Evolutionary conservation across 495 filamentous ascomycete genomes (phyloP), one percentile per base, ranked within the genome.

Genomic region (Aspergillus saccharolyticus): DNA sequence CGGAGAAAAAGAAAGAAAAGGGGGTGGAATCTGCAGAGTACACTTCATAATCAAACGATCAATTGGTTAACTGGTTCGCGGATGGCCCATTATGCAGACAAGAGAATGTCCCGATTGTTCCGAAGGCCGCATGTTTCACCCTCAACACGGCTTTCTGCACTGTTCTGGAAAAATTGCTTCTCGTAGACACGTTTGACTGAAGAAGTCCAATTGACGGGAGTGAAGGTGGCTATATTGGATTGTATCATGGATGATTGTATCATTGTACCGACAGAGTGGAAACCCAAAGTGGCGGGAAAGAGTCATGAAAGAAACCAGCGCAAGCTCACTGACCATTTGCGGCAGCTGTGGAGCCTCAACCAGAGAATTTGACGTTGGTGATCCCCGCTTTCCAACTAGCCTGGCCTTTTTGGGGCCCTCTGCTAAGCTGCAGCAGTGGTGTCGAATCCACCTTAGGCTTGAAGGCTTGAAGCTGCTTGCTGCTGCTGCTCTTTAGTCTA

Each of bases 321-420:
- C 17, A 47, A 17, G 20, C 60, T 53, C 55, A 58, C 21, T 47
- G 44, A 52, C 42, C 55, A 56, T 46, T 20, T 22, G 25, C 57
- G 33, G 54, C 45, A 45, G 42, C 65, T 64, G 72, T 72, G 72
- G 70, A 72, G 69, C 68, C 70, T 39, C 33, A 39, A 39, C 33
- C 33, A 39, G 14, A 39, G 33, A 39, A 57, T 61, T 65, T 73
- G 70, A 72, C 69, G 69, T 73, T 65, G 66, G 67, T 63, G 68
- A 71, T 62, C 63, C 63, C 63, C 63, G 59, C 63, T 61, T 60
- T 58, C 59, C 57, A 18, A 21, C 15, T 57, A 44, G 12, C 28
- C 46, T 45, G 9, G 42, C 7, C 33, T 39, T 39, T 5, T 39
- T 39, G 33, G 33, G 14, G 6, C 2, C 33, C 33, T 39, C 33